Evolutionary conservation across 805 yeast species (phyloP), one percentile per base, ranked within the genome.

Genomic region (Candida fluviatilis): DNA sequence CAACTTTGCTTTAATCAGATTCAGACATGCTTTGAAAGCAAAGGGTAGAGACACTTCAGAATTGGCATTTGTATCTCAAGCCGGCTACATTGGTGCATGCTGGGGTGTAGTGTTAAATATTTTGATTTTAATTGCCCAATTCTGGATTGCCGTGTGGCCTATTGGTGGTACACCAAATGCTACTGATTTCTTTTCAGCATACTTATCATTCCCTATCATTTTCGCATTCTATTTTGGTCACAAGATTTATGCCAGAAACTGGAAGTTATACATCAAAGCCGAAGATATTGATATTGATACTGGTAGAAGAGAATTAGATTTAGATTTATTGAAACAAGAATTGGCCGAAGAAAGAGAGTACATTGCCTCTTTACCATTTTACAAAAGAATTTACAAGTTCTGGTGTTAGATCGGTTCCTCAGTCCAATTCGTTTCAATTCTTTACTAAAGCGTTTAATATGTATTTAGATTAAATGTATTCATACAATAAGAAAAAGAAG

Each of bases 121-220:
- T 8, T 62, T 79, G 40, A 70, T 80, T 21, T 50, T 80, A 18
- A 58, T 73, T 36, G 82, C 80, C 2, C 84, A 79, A 53, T 78
- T 80, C 56, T 80, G 84, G 81, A 73, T 80, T 35, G 82, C 84
- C 6, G 57, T 80, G 36, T 78, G 68, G 52, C 84, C 87, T 35
- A 58, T 81, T 36, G 78, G 73, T n/a, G 50, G 37, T 3, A 43
- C 50, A 11, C 59, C 67, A 31, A 55, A 38, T 40, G 67, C 66
- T 7, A 48, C 55, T 25, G 52, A 46, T 34, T 62, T 62, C 47
- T 62, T 62, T 47, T 42, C 53, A 32, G 43, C 58, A 3, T 62
- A 62, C 40, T 51, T 62, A 42, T 66, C 66, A 15, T 52, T 62
- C 34, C 66, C 66, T 14, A 58, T 61, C 4, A 41, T 57, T 26